Evolutionary conservation across 2,329 filamentous ascomycete genomes (phyloP), one percentile per base, ranked within the genome.

Genomic region (Fusarium sp.): DNA sequence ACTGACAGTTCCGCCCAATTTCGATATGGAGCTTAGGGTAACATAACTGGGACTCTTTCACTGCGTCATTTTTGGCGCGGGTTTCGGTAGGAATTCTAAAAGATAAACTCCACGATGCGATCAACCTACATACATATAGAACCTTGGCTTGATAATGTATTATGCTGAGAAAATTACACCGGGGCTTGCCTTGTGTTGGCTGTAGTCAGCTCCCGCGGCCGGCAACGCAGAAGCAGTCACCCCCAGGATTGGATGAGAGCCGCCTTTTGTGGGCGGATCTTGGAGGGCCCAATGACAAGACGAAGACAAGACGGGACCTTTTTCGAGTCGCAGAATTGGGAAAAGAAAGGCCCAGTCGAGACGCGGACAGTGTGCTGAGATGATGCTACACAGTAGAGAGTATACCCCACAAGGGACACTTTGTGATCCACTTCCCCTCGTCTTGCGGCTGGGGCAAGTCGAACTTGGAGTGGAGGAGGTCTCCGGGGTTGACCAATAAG

Each of bases 381-480:
- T 7, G 11, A 10, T 7, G 19, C 22, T 30, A 46, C 39, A 68
- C 56, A 23, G 65, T 66, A n/a, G 2, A 7, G 5, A 7, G 2
- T 1, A 53, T 68, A 68, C 65, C 65, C 65, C 65, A 68, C 65
- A 67, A 44, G 45, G 43, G 45, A 37, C 56, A 55, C 33, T 20
- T 32, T 46, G 46, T 46, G 14, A 35, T 40, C 70, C 70, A 71
- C 66, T 72, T 73, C 71, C 71, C 71, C 71, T 73, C 71, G 66
- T 73, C 63, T 39, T 62, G 70, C 67, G 62, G 70, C 65, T 72
- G 67, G 70, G 65, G 55, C 61, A 61, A 61, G 37, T 61, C 37
- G 45, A 48, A 45, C 32, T 47, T 40, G 20, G 20, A n/a, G 53
- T 56, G 58, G 67, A 58, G 44, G 40, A 27, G 41, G 33, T 59